Base-by-base conservation (phyloP, 1,139 yeast genomes). In the Candida sanyaensis region DNA sequence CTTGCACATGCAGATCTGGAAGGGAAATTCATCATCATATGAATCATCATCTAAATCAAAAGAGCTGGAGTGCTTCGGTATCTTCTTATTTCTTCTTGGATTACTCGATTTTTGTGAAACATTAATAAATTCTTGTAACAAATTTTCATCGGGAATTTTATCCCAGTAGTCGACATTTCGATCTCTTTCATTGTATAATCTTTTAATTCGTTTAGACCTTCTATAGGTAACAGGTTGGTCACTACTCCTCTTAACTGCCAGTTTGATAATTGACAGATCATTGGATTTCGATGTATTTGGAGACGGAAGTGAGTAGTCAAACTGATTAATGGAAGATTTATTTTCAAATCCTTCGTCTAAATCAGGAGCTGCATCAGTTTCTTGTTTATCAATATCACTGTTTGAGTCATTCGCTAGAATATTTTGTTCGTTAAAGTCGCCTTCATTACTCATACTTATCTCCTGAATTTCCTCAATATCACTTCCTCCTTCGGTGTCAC, bases 231-330 rank as follows among this genome's bases (percentile, higher is more conserved):
- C 36, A 9, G 37, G 31, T 11, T 9, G 43, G 8, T 41, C 24
- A 10, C 24, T 28, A 6, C 10, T 21, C 29, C n/a, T n/a, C 36
- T 31, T 44, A 9, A 31, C 26, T 10, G 43, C 31, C 10, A 29
- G 27, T 6, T 37, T 32, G 33, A 27, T 39, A 12, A 37, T 37
- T 11, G 46, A 43, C 32, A 32, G 24, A 11, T 39, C 32, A 9
- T 36, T 24, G 21, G 28, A 36, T 24, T 91, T 84, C 61, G 99
- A 93, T 64, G 92, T 92, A 9, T 93, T 93, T 63, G 99, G 99
- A 52, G 95, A 91, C 64, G 99, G 99, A 41, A 92, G 86, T 52
- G 98, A 92, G 63, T 93, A 93, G n/a, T 34, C n/a, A 10, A 34
- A 13, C 10, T 17, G n/a, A 17, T 21, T 17, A 17, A 17, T 17